phyloP scores from a whole-genome alignment of 331 rosid species.

The Rosa hybrid region DNA sequence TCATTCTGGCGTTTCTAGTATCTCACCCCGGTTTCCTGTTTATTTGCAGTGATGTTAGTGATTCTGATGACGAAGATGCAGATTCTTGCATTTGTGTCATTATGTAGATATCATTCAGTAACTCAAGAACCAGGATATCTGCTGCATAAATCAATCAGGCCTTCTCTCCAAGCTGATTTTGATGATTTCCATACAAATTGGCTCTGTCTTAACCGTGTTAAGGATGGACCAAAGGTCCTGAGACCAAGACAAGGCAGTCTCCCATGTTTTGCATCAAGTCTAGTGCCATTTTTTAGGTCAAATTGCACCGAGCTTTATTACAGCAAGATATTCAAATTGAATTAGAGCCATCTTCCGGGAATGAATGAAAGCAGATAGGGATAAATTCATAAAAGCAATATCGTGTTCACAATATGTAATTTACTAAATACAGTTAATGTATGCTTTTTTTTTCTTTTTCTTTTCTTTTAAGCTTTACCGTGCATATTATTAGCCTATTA shows the following conservation, averaged over 20 bases:
- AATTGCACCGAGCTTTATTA: conserved; percentile 26
- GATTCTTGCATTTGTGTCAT: conserved; percentile 53
- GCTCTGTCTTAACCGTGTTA: conserved; percentile 27
- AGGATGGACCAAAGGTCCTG: conserved; percentile 35
- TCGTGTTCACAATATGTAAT: conserved; percentile 33
- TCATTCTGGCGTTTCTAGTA: neutral
- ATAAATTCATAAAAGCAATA: conserved; percentile 20
- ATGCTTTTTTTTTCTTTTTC: conserved; percentile 6
- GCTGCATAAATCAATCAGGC: conserved; percentile 38
- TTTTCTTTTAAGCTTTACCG: conserved; percentile 21
- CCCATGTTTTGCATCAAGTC: conserved; percentile 34
- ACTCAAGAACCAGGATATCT: conserved; percentile 4
- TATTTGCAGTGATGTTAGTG: conserved; percentile 51
- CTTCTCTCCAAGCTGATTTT: conserved; percentile 32
- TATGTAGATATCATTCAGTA: conserved; percentile 41
- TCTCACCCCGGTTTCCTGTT: conserved; percentile 26
- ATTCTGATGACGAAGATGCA: conserved; percentile 48
- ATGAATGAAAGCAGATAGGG: conserved; percentile 27
- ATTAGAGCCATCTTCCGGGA: conserved; percentile 22
- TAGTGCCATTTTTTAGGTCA: conserved; percentile 33
- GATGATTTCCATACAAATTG: conserved; percentile 23
- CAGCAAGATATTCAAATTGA: conserved; percentile 20
- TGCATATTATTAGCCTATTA: neutral
- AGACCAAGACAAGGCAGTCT: conserved; percentile 27
- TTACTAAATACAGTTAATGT: conserved; percentile 29